Conservation (phyloP, 257 asterid species). For the Solanum paucissectum region DNA sequence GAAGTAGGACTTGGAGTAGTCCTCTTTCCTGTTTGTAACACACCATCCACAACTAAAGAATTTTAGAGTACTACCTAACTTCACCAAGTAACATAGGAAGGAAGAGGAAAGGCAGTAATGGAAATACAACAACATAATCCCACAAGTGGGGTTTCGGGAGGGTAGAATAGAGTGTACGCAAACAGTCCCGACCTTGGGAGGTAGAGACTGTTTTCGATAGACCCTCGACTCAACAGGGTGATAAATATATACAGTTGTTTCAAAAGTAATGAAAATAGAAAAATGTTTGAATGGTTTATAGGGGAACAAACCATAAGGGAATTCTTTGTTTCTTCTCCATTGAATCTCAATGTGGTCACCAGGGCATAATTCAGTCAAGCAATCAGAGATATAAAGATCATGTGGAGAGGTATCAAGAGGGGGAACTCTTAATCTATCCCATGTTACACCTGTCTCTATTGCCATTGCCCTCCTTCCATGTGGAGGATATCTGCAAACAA, state of each 20-base stretch:
- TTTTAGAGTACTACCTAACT: background rate
- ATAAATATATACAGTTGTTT: background rate
- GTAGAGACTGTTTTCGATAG: background rate
- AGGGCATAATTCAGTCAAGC: conserved; percentile 59
- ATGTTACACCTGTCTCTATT: conserved; percentile 60
- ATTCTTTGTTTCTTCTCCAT: conserved; percentile 81
- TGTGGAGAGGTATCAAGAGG: conserved; percentile 49
- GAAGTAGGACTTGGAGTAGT: background rate
- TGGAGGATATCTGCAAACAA: conserved; percentile 51
- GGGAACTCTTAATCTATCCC: conserved; percentile 80
- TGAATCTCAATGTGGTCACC: conserved; percentile 85
- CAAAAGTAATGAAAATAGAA: background rate
- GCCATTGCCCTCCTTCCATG: conserved; percentile 70
- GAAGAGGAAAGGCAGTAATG: background rate
- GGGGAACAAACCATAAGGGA: conserved; percentile 68
- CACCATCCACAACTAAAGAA: background rate
- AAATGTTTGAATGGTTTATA: background rate
- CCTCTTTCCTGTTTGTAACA: background rate
- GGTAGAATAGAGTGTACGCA: background rate
- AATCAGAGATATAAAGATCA: conserved; percentile 59
- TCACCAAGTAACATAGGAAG: background rate
- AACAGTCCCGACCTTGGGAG: background rate
- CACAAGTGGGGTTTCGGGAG: background rate
- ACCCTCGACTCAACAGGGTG: background rate
- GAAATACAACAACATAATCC: background rate